Evolutionary conservation across 129 eudicot species (phyloP), one percentile per base, ranked within the genome.

Genomic region (Helichrysum umbraculigerum): DNA sequence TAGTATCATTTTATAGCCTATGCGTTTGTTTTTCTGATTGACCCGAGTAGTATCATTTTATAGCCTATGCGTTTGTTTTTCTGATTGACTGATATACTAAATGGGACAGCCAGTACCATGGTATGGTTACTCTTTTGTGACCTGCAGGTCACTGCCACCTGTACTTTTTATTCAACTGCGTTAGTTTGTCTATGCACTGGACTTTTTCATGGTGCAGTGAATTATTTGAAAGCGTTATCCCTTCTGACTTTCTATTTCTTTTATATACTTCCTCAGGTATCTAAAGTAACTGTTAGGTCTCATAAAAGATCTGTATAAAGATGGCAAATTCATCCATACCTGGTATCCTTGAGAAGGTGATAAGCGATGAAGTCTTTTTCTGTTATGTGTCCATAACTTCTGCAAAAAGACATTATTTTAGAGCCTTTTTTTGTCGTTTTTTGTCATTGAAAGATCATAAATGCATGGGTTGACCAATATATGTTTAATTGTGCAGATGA

Each of bases 301-400:
- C 21, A 35, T 28, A 20, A 54, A 21, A 64, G 44, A 72, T 57
- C 60, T 66, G 68, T 67, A 71, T 72, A 70, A 80, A 68, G 82
- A 91, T 94, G 99, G 91, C 97, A 50, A 94, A 84, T 84, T 74
- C 93, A 68, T 80, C 89, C 78, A 83, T 94, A 71, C 85, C 91
- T 70, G 84, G 93, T 61, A 94, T 94, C 85, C 81, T 94, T 79
- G 99, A 94, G 75, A 94, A 94, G 99, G 99, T 91, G 81, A 81
- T 78, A 52, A 37, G 42, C 37, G 42, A 52, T 60, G 69, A 4
- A 52, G 33, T 32, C 41, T 29, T 15, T 9, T 83, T 16, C 12
- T 16, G 7, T 19, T 66, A 5, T 61, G 12, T 39, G 17, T 69
- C 22, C 4, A 37, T 25, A 25, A 5, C 54, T 21, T 54, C 44